Conservation (phyloP, 495 filamentous ascomycete genomes). For the Trypethelium eluteriae region DNA sequence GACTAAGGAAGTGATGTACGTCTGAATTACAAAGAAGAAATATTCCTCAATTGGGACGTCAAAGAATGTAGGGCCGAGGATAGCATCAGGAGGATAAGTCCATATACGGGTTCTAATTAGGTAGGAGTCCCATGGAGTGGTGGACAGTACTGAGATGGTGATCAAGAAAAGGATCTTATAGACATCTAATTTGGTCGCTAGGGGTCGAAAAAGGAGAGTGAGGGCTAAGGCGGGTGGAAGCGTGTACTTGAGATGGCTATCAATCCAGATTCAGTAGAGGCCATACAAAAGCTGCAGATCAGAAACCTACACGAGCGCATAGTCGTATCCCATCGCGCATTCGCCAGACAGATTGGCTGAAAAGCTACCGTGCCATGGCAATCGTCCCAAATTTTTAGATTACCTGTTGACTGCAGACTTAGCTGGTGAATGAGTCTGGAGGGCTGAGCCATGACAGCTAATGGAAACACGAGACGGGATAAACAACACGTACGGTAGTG, state of each 20-base stretch:
- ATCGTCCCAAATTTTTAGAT: no score
- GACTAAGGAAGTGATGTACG: conserved; percentile 58
- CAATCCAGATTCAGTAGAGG: neutral
- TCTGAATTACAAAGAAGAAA: conserved; percentile 71
- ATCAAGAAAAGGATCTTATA: conserved; percentile 52
- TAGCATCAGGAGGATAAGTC: conserved; percentile 56
- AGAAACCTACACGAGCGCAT: conserved; percentile 54
- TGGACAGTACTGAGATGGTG: conserved; percentile 50
- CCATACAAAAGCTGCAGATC: neutral
- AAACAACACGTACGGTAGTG: conserved; percentile 9
- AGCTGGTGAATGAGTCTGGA: no score
- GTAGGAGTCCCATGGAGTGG: conserved; percentile 66
- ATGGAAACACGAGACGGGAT: neutral
- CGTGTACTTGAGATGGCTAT: conserved; percentile 60
- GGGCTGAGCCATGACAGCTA: no score
- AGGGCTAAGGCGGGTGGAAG: conserved; percentile 53
- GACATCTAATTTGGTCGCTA: conserved; percentile 50
- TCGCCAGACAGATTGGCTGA: neutral
- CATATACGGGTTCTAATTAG: conserved; percentile 55
- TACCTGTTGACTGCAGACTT: no score
- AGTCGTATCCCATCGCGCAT: conserved; percentile 55
- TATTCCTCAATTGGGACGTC: conserved; percentile 58
- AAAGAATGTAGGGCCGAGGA: conserved; percentile 51
- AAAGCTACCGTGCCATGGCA: conserved; percentile 9
- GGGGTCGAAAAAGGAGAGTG: conserved; percentile 49